Conservation (phyloP, 169 alveolate species). For the Plasmodium cynomolgi region DNA sequence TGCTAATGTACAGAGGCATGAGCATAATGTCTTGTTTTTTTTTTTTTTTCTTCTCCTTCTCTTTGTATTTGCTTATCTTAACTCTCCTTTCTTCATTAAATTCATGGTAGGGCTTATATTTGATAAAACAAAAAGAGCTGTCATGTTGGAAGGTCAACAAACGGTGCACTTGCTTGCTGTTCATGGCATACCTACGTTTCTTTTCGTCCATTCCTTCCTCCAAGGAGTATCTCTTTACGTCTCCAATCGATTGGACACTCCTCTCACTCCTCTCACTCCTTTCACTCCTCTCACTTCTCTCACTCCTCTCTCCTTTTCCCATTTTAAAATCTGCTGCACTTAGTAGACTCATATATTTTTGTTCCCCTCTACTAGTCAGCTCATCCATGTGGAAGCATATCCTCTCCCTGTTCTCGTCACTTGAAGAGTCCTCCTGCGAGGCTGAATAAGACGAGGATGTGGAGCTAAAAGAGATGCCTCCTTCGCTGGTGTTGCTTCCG, state of each 20-base stretch:
- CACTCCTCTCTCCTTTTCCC: not conserved
- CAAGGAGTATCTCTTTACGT: not conserved
- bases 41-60: slow-evolving; percentile 1
- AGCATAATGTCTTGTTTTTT: not conserved
- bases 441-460: not conserved
- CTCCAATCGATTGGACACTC: not conserved
- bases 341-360: slow-evolving; percentile 7
- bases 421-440: not conserved
- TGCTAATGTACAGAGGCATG: slow-evolving; percentile 65
- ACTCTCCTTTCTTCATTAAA: slow-evolving; percentile 10
- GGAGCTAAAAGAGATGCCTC: not conserved
- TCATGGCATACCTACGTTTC: not conserved
- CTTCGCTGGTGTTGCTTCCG: not conserved
- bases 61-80: slow-evolving; percentile 2
- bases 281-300: too few species aligned
- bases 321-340: slow-evolving; percentile 35
- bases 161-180: slow-evolving; percentile 1
- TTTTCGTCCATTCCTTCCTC: not conserved
- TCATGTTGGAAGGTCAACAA: not conserved
- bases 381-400: slow-evolving; percentile 28
- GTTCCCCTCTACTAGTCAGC: not conserved
- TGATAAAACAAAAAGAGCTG: slow-evolving; percentile 34
- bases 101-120: slow-evolving; percentile 36
- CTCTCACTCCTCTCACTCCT: too few species aligned
- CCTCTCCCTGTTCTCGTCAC: not conserved